Percentiles rank a stretch among this genome's conserved stretches.
Conservation (phyloP, 495 filamentous ascomycete species). For the Opeltia flavorubescens region DNA sequence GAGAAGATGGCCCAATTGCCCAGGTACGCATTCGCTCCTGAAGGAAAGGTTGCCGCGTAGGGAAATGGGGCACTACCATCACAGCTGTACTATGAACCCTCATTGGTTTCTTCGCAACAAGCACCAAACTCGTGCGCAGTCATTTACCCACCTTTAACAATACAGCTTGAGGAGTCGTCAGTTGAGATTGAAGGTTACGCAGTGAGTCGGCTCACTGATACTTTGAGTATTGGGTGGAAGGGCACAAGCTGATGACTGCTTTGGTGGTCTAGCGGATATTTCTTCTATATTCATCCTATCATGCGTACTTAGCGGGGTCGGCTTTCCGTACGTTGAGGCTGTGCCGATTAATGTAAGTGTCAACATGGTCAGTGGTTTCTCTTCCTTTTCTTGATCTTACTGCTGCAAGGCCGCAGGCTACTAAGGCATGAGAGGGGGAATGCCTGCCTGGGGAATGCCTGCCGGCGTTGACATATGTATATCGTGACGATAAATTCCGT, state of each 20-base stretch:
- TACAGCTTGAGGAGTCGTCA: not conserved
- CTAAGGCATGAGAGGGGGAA: no score
- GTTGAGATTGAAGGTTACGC: slow-evolving; percentile 1
- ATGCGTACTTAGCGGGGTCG: not conserved
- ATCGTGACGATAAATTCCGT: no score
- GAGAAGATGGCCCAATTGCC: slow-evolving; percentile 72
- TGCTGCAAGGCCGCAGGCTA: no score
- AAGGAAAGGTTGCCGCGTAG: slow-evolving; percentile 21
- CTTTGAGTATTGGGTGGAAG: slow-evolving; percentile 1
- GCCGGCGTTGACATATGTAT: no score
- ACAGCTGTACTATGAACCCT: not conserved
- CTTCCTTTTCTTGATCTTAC: no score
- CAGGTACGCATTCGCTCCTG: slow-evolving; percentile 57
- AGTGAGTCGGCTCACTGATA: slow-evolving; percentile 15
- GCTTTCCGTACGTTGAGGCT: not conserved
- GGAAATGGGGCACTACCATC: slow-evolving; percentile 21
- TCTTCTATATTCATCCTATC: not conserved
- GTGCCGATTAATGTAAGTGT: slow-evolving; percentile 18
- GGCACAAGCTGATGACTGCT: slow-evolving; percentile 2
- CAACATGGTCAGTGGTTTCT: slow-evolving; percentile 16
- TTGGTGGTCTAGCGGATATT: not conserved
- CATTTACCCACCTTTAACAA: not conserved
- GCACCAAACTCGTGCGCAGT: not conserved
- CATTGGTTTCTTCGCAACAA: not conserved
- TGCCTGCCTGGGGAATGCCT: no score